Base-by-base conservation (phyloP, 352 stramenopile genomes). In the Phytophthora tubulina region DNA sequence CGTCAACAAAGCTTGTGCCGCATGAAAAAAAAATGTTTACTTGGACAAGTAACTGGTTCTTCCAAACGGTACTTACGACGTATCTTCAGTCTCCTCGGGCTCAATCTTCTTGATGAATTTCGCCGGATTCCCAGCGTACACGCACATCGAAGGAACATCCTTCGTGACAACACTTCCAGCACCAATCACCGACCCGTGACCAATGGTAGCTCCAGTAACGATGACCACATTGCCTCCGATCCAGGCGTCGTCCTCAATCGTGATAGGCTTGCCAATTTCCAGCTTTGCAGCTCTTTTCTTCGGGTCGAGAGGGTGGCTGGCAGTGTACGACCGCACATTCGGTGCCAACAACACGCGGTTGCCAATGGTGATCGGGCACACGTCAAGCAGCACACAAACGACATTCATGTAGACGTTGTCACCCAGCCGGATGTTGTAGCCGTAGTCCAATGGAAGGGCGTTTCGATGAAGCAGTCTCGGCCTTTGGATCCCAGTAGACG, bases 371-470 rank as follows among this genome's bases (percentile, higher is more conserved):
- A 96, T 89, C 41, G 72, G 62, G 48, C 84, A 89, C 31, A 81
- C 83, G 76, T 97, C 89, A 21, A 97, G 78, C 21, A 97, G 61
- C 41, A 88, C 82, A 57, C 87, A 96, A 60, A 90, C 84, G 70
- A 95, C 93, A 73, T 97, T 97, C 75, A 93, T 92, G 70, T 86
- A 96, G 35, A 92, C 83, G 59, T 79, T 73, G 33, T 87, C 75
- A 6, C 72, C 91, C 11, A 94, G 38, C 35, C 78, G 50, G 63
- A 96, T 88, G 72, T 96, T 93, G 74, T 73, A 87, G 53, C 91
- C 90, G 75, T 97, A 97, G 78, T 97, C 91, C 85, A 91, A 59
- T 90, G 81, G 69, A 97, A 96, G 8, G 86, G 90, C 50, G 83
- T 73, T 79, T 96, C 85, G 35, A 97, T 83, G 32, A 75, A 54